These are phyloP conservation scores for Colletotrichum coccodes DNA, from an alignment of 2,329 filamentous ascomycete species.

Conservation along the genomic window DNA sequence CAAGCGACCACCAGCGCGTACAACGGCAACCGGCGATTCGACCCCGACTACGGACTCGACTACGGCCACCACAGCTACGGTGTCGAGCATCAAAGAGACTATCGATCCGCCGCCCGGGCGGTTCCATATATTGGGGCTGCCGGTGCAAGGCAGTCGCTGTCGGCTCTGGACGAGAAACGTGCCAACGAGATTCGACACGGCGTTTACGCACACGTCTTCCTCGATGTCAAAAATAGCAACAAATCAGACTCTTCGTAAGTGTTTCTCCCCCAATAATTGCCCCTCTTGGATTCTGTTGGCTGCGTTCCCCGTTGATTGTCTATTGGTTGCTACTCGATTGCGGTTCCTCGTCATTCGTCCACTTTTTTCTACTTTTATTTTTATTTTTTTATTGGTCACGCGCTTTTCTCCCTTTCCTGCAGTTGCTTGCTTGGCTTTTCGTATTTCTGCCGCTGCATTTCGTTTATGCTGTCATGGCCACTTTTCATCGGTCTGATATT, in stretches of 20 bases:
- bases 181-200: conserved; percentile 33
- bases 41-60: conserved; percentile 17
- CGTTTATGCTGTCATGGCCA: background rate
- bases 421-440: background rate
- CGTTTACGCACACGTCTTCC: conserved; percentile 31
- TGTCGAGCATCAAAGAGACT: background rate
- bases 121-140: background rate
- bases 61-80: conserved; percentile 18
- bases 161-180: conserved; percentile 34
- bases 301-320: background rate
- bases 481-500: background rate
- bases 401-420: background rate
- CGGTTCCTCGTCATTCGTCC: background rate
- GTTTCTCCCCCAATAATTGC: background rate
- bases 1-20: conserved; percentile 4
- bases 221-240: conserved; percentile 35
- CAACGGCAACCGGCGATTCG: conserved; percentile 20
- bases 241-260: conserved; percentile 39
- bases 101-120: background rate
- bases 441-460: background rate
- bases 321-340: background rate
- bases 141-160: conserved; percentile 32
- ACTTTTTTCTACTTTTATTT: background rate
- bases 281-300: background rate
- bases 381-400: background rate